Conservation (phyloP, 306 rosid species). For the Carpinus viminea region DNA sequence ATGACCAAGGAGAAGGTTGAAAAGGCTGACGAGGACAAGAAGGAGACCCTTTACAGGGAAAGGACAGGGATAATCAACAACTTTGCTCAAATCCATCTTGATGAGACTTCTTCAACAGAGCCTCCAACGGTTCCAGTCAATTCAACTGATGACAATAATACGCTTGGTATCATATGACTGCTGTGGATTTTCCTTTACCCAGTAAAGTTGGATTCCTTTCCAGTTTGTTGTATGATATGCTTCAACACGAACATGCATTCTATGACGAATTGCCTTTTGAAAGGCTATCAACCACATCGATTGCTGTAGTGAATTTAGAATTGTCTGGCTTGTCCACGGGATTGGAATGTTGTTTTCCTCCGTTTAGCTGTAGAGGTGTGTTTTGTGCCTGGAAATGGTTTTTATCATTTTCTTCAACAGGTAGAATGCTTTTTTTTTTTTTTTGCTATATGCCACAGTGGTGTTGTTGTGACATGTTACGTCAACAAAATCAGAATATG, state of each 20-base stretch:
- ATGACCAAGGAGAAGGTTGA: constrained; percentile 71
- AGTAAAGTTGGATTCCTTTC: constrained; percentile 26
- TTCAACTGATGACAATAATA: constrained; percentile 44
- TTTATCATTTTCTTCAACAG: background rate
- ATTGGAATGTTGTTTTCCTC: background rate
- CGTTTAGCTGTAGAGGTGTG: background rate
- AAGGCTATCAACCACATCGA: background rate
- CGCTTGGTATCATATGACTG: constrained; percentile 32
- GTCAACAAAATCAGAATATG: too few relatives aligned
- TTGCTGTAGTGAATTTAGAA: background rate
- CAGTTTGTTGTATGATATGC: constrained; percentile 20
- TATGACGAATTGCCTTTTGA: background rate
- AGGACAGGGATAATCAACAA: constrained; percentile 41
- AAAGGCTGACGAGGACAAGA: constrained; percentile 58
- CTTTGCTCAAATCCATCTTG: constrained; percentile 48
- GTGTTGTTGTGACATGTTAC: too few relatives aligned
- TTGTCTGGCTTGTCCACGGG: background rate
- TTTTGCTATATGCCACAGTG: too few relatives aligned
- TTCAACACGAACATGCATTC: background rate
- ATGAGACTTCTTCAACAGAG: constrained; percentile 39
- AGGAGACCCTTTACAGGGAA: constrained; percentile 37
- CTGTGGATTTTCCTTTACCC: constrained; percentile 10
- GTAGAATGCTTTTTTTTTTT: background rate
- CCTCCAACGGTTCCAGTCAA: constrained; percentile 59
- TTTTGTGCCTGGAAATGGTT: background rate